phyloP scores from a whole-genome alignment of 2,329 filamentous ascomycete species.

The Scedosporium dehoogii region DNA sequence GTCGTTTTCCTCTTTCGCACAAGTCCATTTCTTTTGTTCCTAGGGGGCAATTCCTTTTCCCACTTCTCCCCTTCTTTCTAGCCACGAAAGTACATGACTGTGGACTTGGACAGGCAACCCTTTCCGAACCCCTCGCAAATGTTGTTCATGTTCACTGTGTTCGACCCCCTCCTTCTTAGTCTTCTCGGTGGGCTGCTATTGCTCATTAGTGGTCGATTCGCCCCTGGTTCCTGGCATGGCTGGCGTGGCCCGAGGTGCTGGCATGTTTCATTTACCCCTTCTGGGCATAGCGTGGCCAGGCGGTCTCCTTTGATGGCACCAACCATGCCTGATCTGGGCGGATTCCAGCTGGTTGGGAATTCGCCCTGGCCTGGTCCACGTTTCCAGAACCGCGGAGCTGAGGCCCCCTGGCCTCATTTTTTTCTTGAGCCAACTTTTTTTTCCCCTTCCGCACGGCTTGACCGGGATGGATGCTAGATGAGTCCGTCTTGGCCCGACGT shows the following conservation, averaged over 20 bases:
- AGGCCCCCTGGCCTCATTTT: no score
- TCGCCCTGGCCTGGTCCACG: not conserved
- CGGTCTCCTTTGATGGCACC: not conserved
- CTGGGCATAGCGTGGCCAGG: not conserved
- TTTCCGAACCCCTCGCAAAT: not conserved
- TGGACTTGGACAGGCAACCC: not conserved
- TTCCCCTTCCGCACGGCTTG: no score
- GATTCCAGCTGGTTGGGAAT: not conserved
- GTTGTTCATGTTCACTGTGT: not conserved
- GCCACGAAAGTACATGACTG: no score
- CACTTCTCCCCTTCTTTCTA: no score
- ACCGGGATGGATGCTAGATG: no score
- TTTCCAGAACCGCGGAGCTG: not conserved
- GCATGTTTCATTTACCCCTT: not conserved
- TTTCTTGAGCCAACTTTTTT: no score
- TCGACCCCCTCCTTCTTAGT: not conserved
- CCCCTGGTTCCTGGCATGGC: not conserved
- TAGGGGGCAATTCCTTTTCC: no score
- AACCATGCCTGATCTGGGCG: not conserved
- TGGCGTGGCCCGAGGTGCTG: not conserved
- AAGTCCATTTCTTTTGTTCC: no score
- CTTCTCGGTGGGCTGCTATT: not conserved
- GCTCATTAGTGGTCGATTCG: not conserved
- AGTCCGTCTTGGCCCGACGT: no score
- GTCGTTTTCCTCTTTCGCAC: no score